Evolutionary conservation across 192 early-diverging fungal genomes (phyloP), one percentile per base, ranked within the genome.

Genomic region (Allomyces javanicus): DNA sequence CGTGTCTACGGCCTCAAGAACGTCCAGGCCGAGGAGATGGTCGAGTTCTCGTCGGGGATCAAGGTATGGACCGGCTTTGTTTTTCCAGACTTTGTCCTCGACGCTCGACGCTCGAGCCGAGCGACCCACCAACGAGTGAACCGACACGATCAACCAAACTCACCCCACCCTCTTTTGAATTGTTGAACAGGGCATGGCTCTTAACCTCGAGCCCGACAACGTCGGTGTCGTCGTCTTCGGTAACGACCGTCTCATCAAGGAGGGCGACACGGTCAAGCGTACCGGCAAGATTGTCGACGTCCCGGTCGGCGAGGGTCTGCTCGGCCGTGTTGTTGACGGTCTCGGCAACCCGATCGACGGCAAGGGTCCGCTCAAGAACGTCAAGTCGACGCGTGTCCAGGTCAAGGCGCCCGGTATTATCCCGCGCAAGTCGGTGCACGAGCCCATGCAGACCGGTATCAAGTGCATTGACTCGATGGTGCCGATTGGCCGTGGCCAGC

Each of bases 401-500:
- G 90, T 95, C 80, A 98, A 98, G 90, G 96, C 96, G 67, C 96
- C 96, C 65, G 96, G 96, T 77, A 98, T 98, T 85, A 92, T 98
- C 69, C 93, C 93, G 72, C 92, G 96, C 78, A 85, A 93, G 78
- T 98, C 96, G 72, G 96, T 98, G 74, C 90, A 92, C 79, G 92
- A 96, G 84, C 96, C 96, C 73, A 95, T 98, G 93, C 91, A 93
- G 80, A 98, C 96, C 78, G 96, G 96, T 81, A 94, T 93, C 83
- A 98, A 98, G 86, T 98, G 92, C 72, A 92, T 98, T 75, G 96
- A 98, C 87, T 96, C 96, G 80, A 98, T 98, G 96, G 87, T 98
- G 72, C 96, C 96, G 69, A 95, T 98, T 70, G 96, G 96, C 75
- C 92, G 96, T 93, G 96, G 96, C 76, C 96, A 98, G 86, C 91